Evolutionary conservation across 148 eudicot genomes (phyloP).

Genomic region (Vaccinium darrowii): DNA sequence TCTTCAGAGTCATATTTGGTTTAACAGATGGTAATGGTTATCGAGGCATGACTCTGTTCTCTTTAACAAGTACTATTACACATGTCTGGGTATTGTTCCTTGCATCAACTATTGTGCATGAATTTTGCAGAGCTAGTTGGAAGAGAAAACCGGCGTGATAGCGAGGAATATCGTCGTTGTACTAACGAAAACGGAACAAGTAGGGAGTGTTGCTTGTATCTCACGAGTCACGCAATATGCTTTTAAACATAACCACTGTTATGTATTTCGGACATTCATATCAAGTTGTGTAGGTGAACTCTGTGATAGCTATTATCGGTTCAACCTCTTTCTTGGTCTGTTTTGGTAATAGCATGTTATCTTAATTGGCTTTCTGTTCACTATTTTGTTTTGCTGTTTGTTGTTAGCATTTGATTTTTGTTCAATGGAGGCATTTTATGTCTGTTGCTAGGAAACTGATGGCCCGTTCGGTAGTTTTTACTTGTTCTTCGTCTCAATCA

Average conservation of each 20-base stretch:
- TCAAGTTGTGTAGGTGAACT: not conserved
- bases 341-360: not conserved
- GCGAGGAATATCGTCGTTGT: not conserved
- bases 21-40: not conserved
- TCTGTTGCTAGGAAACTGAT: too few species aligned
- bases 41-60: not conserved
- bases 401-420: too few species aligned
- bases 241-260: not conserved
- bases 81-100: not conserved
- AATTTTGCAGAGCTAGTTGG: constrained; percentile 28
- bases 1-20: not conserved
- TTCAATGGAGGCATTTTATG: too few species aligned
- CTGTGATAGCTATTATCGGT: not conserved
- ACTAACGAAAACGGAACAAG: not conserved
- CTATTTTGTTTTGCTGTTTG: not conserved
- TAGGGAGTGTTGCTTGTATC: constrained; percentile 12
- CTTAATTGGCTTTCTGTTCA: not conserved
- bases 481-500: too few species aligned
- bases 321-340: not conserved
- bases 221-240: not conserved
- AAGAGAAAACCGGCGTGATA: not conserved
- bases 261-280: not conserved
- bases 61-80: not conserved
- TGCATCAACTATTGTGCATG: not conserved
- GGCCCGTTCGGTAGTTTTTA: too few species aligned